Evolutionary conservation across 495 filamentous ascomycete genomes (phyloP), one percentile per base, ranked within the genome.

Genomic region (Aspergillus steynii): DNA sequence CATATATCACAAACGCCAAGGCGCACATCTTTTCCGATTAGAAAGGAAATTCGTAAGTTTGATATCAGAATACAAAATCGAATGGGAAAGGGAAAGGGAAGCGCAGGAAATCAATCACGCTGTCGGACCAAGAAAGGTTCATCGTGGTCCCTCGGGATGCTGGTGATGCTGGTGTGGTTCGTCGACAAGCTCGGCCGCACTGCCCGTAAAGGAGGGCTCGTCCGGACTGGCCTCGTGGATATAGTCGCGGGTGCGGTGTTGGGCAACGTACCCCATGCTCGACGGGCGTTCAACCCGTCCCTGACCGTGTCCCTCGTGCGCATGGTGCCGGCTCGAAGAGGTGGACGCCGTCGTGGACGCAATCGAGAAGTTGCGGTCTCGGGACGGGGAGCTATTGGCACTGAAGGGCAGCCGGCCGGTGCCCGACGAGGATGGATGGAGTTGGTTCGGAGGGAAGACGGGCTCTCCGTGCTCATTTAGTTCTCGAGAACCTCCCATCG

Each of bases 221-320:
- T 86, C 79, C 32, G 77, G 75, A 62, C 74, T 84, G 34, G 84
- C 81, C 61, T 80, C 86, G 59, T 81, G 80, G 50, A 87, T 84
- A 53, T 84, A 82, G 53, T 86, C 85, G 42, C 74, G 75, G 0
- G 83, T 81, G 37, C 83, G 78, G 61, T 90, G 86, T 31, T 91
- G 87, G 42, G 88, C 78, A n/a, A 94, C 91, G 64, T 86, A 88
- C 1, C 91, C 90, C 65, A 88, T 80, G 65, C 82, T 90, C 3
- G 88, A 83, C 3, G 88, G 85, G 32, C 84, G 81, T 46, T 90
- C 88, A 9, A 78, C 67, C 62, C 65, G 77, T 48, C 55, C 50
- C 20, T 58, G 32, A 14, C 55, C 53, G 28, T 51, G 53, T 8
- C 61, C 58, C 20, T 49, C 57, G 28, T 51, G 53, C 9, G 60